These are phyloP conservation scores for Cercospora sojina DNA, from an alignment of 2,329 filamentous ascomycete genomes.

Conservation along the genomic window DNA sequence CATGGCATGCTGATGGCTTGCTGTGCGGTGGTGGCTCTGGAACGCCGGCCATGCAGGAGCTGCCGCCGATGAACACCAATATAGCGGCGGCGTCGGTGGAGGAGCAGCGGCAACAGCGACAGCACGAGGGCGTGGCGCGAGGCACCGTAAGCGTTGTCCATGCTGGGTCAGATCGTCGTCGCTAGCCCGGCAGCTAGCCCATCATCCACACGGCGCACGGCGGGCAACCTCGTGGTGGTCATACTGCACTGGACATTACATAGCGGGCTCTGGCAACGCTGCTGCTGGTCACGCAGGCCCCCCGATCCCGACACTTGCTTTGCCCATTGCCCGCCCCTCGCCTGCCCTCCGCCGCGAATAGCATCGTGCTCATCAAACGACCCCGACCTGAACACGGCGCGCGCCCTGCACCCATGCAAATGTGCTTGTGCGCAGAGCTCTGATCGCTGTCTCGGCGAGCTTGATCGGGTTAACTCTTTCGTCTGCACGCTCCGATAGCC, in stretches of 20 bases:
- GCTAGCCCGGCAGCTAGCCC: not conserved
- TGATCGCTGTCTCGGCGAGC: conserved; percentile 6
- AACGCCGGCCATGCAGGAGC: not conserved
- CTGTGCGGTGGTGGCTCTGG: not conserved
- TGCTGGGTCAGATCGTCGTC: not conserved
- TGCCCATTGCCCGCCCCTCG: not conserved
- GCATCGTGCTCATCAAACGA: conserved; percentile 1
- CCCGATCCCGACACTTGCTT: not conserved
- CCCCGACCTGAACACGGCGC: not conserved
- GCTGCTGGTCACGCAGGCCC: not conserved
- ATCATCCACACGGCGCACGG: not conserved
- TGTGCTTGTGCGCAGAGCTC: not conserved
- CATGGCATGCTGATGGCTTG: not conserved
- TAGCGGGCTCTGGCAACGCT: not conserved
- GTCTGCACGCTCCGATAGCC: not conserved
- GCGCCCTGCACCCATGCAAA: not conserved
- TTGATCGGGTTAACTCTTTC: conserved; percentile 4
- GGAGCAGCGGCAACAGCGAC: not conserved
- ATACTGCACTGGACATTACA: not conserved
- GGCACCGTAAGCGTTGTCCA: not conserved
- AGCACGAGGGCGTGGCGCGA: not conserved
- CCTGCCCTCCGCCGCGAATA: conserved; percentile 3
- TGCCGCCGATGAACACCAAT: not conserved
- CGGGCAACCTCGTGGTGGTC: not conserved
- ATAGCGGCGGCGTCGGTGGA: not conserved